Base-by-base conservation (phyloP, 371 early-diverging fungal genomes). In the Apophysomyces variabilis region DNA sequence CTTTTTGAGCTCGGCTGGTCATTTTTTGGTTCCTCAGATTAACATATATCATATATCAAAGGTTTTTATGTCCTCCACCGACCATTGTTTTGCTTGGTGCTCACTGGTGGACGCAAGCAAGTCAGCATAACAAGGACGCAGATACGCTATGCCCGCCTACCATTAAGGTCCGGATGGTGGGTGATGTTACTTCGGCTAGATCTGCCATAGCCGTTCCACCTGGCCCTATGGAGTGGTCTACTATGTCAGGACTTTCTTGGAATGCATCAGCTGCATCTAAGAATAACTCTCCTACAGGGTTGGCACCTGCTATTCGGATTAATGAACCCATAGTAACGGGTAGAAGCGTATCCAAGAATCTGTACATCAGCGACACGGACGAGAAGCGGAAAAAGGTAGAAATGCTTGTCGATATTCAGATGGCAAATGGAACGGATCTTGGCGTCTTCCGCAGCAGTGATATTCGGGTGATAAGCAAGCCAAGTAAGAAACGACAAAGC, bases 61-160 rank as follows among this genome's bases (percentile, higher is more conserved):
- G 84, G 67, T 92, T 93, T 61, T 67, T 93, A 21, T 92, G 92
- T 62, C 93, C 93, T 16, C 92, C 93, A 21, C 92, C 93, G 1
- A 92, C 91, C 3, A 85, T 91, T 1, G 79, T 92, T 63, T 78
- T 93, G 21, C 80, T 91, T 38, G 92, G 92, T 38, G 74, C 83
- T 12, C 76, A 83, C 39, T 92, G 92, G 90, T 87, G 86, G 86
- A 80, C 80, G 0, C 47, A 57, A 56, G 38, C 44, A 12, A 56
- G 43, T 18, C 7, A 26, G 41, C 18, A 39, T 16, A 26, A 54
- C n/a, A 38, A 41, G 7, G 62, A 67, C 18, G 57, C n/a, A 18
- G 60, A 70, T 13, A 58, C 47, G 35, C 13, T 35, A 50, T 63
- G 14, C 68, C 78, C 61, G 56, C 82, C 68, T 43, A 70, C 57